A percentile compares a stretch with the other conserved stretches of the same genome.
These are phyloP conservation scores for Paspalum vaginatum DNA, from an alignment of 176 grass and related monocot genomes.

Conservation along the genomic window DNA sequence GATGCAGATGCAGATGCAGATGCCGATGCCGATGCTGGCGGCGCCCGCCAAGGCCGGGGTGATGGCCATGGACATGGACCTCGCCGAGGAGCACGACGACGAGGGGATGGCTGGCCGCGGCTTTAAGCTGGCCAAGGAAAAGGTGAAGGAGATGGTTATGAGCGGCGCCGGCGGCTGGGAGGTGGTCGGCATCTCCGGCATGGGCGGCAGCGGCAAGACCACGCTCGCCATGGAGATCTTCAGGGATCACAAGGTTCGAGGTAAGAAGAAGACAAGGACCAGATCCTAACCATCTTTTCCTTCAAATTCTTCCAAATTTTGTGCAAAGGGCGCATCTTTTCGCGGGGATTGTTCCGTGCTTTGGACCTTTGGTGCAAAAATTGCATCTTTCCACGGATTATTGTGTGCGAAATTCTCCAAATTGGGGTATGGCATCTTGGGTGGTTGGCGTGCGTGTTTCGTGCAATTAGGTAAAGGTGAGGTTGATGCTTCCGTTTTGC, in stretches of 20 bases:
- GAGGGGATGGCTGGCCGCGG: slow-evolving; percentile 48
- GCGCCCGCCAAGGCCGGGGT: slow-evolving; percentile 18
- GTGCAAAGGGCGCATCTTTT: slow-evolving; percentile 15
- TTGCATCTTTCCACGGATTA: slow-evolving; percentile 31
- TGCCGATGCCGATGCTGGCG: neutral
- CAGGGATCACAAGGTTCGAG: slow-evolving; percentile 74
- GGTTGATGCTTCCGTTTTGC: slow-evolving; percentile 34
- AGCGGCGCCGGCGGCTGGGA: slow-evolving; percentile 52
- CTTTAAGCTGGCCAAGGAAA: slow-evolving; percentile 70
- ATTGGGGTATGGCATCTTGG: slow-evolving; percentile 35
- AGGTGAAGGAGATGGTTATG: slow-evolving; percentile 92
- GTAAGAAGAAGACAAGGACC: slow-evolving; percentile 44
- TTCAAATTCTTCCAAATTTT: neutral
- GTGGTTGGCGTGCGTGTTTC: slow-evolving; percentile 30
- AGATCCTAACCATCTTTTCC: slow-evolving; percentile 23
- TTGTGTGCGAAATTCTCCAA: neutral
- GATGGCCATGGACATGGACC: slow-evolving; percentile 40
- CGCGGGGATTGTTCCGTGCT: slow-evolving; percentile 10
- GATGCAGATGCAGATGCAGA: neutral
- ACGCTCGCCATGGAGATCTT: slow-evolving; percentile 95
- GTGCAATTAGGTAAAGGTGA: slow-evolving; percentile 40
- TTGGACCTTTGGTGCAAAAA: neutral
- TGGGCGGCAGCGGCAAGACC: slow-evolving; percentile 98
- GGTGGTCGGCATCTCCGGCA: slow-evolving; percentile 88
- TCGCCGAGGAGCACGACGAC: neutral